These are phyloP conservation scores for Colletotrichum tropicicola DNA, from an alignment of 2,329 filamentous ascomycete species.

Conservation along the genomic window DNA sequence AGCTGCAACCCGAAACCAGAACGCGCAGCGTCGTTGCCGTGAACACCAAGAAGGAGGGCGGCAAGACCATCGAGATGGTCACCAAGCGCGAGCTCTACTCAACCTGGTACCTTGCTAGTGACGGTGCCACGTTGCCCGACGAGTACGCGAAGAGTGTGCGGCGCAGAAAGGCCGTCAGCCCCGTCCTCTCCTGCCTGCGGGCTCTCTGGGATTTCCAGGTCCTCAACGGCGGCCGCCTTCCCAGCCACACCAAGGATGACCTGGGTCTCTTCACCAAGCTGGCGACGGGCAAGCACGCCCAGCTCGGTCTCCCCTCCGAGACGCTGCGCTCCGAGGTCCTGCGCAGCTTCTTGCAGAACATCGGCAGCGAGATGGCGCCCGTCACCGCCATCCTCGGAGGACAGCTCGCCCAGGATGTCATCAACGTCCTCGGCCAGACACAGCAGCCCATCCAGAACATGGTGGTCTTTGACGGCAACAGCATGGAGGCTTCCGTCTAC, in stretches of 20 bases:
- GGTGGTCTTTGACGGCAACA: constrained; percentile 88
- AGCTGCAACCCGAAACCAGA: constrained; percentile 72
- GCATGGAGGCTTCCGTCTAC: constrained; percentile 81
- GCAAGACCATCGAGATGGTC: constrained; percentile 82
- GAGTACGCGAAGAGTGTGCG: constrained; percentile 73
- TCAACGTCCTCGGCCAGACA: constrained; percentile 90
- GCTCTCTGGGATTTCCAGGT: constrained; percentile 90
- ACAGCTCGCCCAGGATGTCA: constrained; percentile 92
- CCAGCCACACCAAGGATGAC: constrained; percentile 68
- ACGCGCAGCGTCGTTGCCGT: constrained; percentile 81
- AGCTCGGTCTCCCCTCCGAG: constrained; percentile 74
- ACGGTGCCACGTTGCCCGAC: constrained; percentile 75
- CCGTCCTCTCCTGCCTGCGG: constrained; percentile 84
- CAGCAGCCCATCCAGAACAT: constrained; percentile 98
- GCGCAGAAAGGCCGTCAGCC: constrained; percentile 80
- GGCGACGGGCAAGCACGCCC: constrained; percentile 80
- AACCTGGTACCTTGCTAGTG: constrained; percentile 83
- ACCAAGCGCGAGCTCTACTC: constrained; percentile 93
- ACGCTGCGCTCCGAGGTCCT: constrained; percentile 78
- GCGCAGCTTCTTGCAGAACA: constrained; percentile 85
- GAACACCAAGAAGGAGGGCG: constrained; percentile 74
- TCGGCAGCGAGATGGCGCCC: constrained; percentile 85
- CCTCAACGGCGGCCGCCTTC: constrained; percentile 59
- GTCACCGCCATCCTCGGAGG: constrained; percentile 91
- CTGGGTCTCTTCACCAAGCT: constrained; percentile 80